phyloP scores from a whole-genome alignment of 2,329 filamentous ascomycete genomes.

The Fusarium sambucinum region DNA sequence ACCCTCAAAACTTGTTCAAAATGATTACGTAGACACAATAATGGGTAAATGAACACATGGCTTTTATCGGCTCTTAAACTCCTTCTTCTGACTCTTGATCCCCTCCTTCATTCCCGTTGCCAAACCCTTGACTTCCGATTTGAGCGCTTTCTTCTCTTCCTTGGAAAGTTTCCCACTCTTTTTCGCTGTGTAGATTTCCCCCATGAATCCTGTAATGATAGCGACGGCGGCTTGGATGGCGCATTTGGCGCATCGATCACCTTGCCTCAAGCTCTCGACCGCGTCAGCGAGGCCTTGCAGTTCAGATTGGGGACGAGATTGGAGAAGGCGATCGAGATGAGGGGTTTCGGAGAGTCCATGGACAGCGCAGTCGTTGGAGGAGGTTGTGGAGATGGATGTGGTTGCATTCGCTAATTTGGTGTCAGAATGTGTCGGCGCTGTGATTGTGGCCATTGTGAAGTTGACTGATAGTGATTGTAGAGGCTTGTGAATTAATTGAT shows the following conservation, averaged over 20 bases:
- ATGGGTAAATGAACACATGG: neutral
- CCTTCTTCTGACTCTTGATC: constrained; percentile 7
- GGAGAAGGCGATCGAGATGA: constrained; percentile 27
- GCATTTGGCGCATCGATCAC: constrained; percentile 29
- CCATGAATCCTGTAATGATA: constrained; percentile 12
- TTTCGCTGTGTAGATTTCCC: constrained; percentile 25
- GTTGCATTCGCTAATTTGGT: neutral
- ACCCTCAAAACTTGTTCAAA: neutral
- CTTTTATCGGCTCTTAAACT: constrained; percentile 10
- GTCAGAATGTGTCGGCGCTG: neutral
- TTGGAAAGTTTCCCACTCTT: constrained; percentile 32
- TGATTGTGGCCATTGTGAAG: neutral
- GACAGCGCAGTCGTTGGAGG: constrained; percentile 8
- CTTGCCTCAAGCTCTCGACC: constrained; percentile 8
- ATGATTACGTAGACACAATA: neutral
- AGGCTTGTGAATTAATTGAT: neutral
- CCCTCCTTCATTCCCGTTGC: constrained; percentile 20
- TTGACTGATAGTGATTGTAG: neutral
- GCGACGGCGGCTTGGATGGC: constrained; percentile 15
- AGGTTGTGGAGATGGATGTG: neutral
- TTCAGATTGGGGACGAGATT: constrained; percentile 13
- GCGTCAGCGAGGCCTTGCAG: constrained; percentile 13
- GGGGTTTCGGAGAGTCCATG: constrained; percentile 21
- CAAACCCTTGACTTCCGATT: constrained; percentile 30
- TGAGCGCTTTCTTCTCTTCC: constrained; percentile 35